Percentiles rank a stretch among this genome's conserved stretches.
Conservation (phyloP, 306 rosid species). For the Acacia acuminata region DNA sequence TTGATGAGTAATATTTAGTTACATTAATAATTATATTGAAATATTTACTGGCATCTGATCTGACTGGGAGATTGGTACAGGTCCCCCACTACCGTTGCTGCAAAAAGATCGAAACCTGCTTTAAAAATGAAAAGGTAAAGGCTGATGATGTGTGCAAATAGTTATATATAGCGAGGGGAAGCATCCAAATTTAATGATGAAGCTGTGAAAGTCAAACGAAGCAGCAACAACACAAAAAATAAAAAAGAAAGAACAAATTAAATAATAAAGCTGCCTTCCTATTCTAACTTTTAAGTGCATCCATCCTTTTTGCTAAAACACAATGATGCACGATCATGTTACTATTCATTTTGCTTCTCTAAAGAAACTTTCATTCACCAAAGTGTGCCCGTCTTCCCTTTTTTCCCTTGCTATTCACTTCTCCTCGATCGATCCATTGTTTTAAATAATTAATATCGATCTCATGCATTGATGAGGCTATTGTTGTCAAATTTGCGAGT, state of each 20-base stretch:
- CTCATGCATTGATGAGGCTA: neutral
- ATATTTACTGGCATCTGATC: neutral
- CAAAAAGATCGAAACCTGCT: neutral
- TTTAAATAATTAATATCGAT: neutral
- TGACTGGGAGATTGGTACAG: neutral
- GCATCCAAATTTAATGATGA: neutral
- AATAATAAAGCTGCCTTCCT: neutral
- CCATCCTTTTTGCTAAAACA: neutral
- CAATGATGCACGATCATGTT: conserved; percentile 6
- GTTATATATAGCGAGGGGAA: neutral
- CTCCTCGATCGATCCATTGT: neutral
- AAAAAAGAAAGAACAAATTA: neutral
- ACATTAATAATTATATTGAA: neutral
- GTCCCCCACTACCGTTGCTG: neutral
- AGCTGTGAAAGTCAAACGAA: conserved; percentile 3
- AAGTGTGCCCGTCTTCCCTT: neutral
- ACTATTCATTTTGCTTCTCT: conserved; percentile 10
- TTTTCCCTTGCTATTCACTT: conserved; percentile 4
- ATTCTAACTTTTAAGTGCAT: neutral
- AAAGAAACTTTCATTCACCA: neutral
- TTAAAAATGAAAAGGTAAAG: neutral
- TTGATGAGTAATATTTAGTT: no score
- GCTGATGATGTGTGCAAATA: neutral
- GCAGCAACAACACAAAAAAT: neutral
- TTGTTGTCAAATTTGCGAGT: no score